Percentiles rank a stretch among this genome's conserved stretches.
Conservation (phyloP, 768 basidiomycete species). For the Leccinum subtestaceum region DNA sequence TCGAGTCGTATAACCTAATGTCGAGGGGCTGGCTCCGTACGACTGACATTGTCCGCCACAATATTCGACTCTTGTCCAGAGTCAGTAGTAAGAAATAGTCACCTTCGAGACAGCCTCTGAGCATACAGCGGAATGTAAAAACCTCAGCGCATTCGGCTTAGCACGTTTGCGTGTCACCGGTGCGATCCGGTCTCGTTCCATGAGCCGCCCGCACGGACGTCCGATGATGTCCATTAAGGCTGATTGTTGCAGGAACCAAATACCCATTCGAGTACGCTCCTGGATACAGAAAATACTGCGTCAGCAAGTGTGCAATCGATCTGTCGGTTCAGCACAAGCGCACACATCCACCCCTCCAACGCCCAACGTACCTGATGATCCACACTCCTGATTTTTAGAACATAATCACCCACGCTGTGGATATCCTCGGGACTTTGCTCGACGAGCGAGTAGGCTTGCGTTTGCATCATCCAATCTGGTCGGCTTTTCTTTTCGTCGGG, state of each 20-base stretch:
- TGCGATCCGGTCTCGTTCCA: slow-evolving; percentile 63
- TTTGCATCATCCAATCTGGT: slow-evolving; percentile 72
- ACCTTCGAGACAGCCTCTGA: not conserved
- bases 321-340: slow-evolving; percentile 35
- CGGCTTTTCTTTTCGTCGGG: slow-evolving; percentile 75
- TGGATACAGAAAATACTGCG: slow-evolving; percentile 88
- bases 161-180: slow-evolving; percentile 58
- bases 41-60: slow-evolving; percentile 61
- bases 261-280: slow-evolving; percentile 68
- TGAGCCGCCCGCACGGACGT: slow-evolving; percentile 71
- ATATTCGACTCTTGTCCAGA: slow-evolving; percentile 71
- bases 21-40: slow-evolving; percentile 62
- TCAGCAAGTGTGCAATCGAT: slow-evolving; percentile 81
- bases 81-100: not conserved
- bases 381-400: slow-evolving; percentile 77
- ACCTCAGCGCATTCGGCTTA: slow-evolving; percentile 95
- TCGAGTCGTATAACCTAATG: slow-evolving; percentile 64
- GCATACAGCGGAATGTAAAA: slow-evolving; percentile 93
- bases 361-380: slow-evolving; percentile 67
- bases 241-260: slow-evolving; percentile 87
- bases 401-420: slow-evolving; percentile 89
- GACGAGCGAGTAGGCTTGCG: slow-evolving; percentile 81
- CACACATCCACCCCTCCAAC: not conserved
- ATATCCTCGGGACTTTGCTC: slow-evolving; percentile 78
- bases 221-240: slow-evolving; percentile 68